These are phyloP conservation scores for Hyphodiscus hymeniophilus DNA, from an alignment of 495 filamentous ascomycete genomes.

Conservation along the genomic window DNA sequence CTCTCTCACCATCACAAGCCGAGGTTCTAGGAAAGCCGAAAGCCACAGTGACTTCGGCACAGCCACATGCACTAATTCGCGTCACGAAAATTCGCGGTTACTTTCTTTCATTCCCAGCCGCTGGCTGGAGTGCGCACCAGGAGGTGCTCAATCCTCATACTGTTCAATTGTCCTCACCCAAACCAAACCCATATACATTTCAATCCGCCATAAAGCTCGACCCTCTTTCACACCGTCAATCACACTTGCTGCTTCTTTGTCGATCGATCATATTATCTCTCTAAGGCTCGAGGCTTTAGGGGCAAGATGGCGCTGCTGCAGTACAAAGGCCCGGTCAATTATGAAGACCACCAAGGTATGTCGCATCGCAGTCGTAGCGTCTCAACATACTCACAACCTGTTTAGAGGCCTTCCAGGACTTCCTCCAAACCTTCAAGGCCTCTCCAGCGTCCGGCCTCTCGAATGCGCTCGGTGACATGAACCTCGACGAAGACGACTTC, in stretches of 20 bases:
- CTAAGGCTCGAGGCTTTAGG: constrained; percentile 9
- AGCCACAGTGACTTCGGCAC: too few species aligned
- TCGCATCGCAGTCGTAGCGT: constrained; percentile 7
- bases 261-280: not conserved
- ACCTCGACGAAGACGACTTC: constrained; percentile 79
- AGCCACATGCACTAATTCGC: too few species aligned
- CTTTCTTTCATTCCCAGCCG: too few species aligned
- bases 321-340: constrained; percentile 70
- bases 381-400: constrained; percentile 17
- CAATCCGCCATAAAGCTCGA: too few species aligned
- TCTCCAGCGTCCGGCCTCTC: constrained; percentile 59
- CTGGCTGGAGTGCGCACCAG: too few species aligned
- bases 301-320: constrained; percentile 69
- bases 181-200: not conserved
- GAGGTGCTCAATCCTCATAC: too few species aligned
- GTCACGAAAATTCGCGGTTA: too few species aligned
- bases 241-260: not conserved
- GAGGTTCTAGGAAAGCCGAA: too few species aligned
- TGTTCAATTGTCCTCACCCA: too few species aligned
- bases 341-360: constrained; percentile 72
- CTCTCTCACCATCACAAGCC: too few species aligned
- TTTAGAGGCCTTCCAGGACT: constrained; percentile 75
- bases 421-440: constrained; percentile 82
- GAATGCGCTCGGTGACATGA: constrained; percentile 68
- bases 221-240: not conserved